phyloP scores from a whole-genome alignment of 2,329 filamentous ascomycete genomes.

The Trichoderma oligosporum region DNA sequence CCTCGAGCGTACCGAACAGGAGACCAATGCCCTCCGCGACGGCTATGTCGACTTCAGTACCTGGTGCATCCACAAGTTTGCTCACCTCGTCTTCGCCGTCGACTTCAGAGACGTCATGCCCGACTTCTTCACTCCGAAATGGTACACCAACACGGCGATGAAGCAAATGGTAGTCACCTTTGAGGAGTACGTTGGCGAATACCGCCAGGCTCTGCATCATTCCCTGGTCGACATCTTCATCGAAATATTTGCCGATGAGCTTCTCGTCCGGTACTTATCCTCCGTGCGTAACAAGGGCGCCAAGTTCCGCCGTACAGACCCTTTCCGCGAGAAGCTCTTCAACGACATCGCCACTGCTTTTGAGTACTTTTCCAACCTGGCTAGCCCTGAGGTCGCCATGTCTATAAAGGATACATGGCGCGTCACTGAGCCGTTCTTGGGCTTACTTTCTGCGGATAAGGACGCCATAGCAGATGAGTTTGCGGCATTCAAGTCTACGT shows the following conservation, averaged over 20 bases:
- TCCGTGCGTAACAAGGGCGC: slow-evolving; percentile 84
- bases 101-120: slow-evolving; percentile 82
- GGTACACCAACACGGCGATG: slow-evolving; percentile 85
- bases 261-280: slow-evolving; percentile 80
- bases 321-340: slow-evolving; percentile 88
- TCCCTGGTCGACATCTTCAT: slow-evolving; percentile 87
- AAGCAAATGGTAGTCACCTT: slow-evolving; percentile 93
- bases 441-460: slow-evolving; percentile 73
- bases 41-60: slow-evolving; percentile 94
- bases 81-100: slow-evolving; percentile 79
- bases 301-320: slow-evolving; percentile 81
- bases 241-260: slow-evolving; percentile 87
- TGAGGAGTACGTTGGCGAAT: slow-evolving; percentile 90
- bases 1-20: slow-evolving; percentile 66
- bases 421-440: slow-evolving; percentile 78
- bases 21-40: slow-evolving; percentile 74
- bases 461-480: slow-evolving; percentile 72
- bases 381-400: slow-evolving; percentile 64
- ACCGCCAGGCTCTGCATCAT: slow-evolving; percentile 77
- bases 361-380: slow-evolving; percentile 74
- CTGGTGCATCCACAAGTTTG: slow-evolving; percentile 85
- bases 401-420: slow-evolving; percentile 90
- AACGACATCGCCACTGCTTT: slow-evolving; percentile 90
- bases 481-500: slow-evolving; percentile 74
- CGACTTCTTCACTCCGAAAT: slow-evolving; percentile 85